Evolutionary conservation across 164 flowering plant species (phyloP).

Genomic region (Annona squamosa): DNA sequence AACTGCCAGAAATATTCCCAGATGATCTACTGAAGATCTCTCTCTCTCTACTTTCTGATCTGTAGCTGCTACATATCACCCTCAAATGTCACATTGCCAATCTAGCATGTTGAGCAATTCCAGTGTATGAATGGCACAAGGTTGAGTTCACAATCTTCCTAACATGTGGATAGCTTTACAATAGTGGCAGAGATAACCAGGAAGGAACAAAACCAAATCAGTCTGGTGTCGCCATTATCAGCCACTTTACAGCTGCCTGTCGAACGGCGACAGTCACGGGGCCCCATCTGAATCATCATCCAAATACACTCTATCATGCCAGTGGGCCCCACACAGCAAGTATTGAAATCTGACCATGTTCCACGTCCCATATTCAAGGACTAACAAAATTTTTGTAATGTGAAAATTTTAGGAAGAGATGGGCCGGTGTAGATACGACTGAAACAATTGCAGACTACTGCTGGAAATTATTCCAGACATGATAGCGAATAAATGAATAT

Average conservation of each 20-base stretch:
- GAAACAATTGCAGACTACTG: neutral
- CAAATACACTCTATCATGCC: neutral
- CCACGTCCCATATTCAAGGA: neutral
- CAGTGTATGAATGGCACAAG: neutral
- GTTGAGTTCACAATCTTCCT: neutral
- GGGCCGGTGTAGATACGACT: neutral
- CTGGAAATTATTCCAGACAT: neutral
- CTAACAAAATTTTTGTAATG: neutral
- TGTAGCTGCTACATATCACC: neutral
- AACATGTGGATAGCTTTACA: neutral
- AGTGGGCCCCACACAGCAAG: neutral
- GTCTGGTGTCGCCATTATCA: neutral
- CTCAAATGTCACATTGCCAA: neutral
- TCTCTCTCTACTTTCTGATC: neutral
- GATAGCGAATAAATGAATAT: neutral
- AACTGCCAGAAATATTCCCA: no score
- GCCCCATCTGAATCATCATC: neutral
- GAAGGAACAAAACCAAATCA: neutral
- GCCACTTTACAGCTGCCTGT: neutral
- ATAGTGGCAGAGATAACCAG: neutral
- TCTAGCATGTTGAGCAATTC: neutral
- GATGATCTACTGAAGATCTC: no score
- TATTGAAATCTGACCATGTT: neutral
- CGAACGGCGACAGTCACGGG: neutral
- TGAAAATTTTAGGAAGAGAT: neutral